Conservation (phyloP, 2,329 filamentous ascomycete genomes). For the Exophiala mesophila region DNA sequence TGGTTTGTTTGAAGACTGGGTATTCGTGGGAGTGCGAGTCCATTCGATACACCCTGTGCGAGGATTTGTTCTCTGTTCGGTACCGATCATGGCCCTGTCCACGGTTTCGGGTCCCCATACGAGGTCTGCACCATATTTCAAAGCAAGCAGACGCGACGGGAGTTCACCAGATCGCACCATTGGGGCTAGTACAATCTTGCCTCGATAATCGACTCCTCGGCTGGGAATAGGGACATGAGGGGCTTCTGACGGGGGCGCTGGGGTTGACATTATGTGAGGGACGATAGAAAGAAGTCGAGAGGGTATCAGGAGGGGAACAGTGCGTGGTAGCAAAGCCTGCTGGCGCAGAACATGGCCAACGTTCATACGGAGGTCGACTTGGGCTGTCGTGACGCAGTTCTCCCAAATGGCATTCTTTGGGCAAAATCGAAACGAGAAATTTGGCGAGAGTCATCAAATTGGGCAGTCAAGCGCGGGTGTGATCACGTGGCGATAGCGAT, state of each 20-base stretch:
- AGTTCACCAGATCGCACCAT: slow-evolving; percentile 98
- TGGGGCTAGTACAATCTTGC: slow-evolving; percentile 88
- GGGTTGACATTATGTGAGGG: slow-evolving; percentile 9
- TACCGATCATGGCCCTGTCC: slow-evolving; percentile 86
- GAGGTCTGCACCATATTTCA: slow-evolving; percentile 92
- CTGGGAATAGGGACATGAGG: slow-evolving; percentile 77
- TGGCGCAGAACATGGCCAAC: slow-evolving; percentile 23
- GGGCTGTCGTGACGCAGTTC: no score
- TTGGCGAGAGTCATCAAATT: no score
- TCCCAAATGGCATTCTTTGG: no score
- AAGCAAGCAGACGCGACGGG: slow-evolving; percentile 77
- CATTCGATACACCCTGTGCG: slow-evolving; percentile 78
- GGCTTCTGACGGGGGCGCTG: slow-evolving; percentile 7
- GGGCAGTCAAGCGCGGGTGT: no score
- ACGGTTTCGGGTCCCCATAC: slow-evolving; percentile 98
- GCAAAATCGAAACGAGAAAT: no score
- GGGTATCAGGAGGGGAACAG: slow-evolving; percentile 18
- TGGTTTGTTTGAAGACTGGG: slow-evolving; percentile 38
- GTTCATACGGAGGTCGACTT: slow-evolving; percentile 19
- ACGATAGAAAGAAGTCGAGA: slow-evolving; percentile 1
- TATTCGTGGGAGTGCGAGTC: slow-evolving; percentile 68
- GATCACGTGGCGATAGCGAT: no score
- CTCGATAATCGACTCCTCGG: slow-evolving; percentile 87
- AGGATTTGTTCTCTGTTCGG: slow-evolving; percentile 70
- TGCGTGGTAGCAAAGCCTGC: slow-evolving; percentile 23